A percentile compares a stretch with the other conserved stretches of the same genome.
Evolutionary conservation across 352 stramenopile genomes (phyloP).

Genomic region (Pythium aquatile): DNA sequence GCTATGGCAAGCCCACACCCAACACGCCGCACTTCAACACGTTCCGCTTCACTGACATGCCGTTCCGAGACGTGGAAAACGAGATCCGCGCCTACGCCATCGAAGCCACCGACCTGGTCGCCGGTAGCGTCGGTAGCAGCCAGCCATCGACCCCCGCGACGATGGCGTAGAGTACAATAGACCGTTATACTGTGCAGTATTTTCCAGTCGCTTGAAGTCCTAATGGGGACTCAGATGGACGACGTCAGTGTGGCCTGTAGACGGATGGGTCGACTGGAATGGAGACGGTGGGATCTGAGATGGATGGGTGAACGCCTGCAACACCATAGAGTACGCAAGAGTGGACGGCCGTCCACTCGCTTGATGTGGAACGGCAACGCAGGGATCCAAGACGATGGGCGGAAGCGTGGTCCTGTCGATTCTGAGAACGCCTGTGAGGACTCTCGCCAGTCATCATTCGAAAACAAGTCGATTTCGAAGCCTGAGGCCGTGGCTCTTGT

Average conservation of each 20-base stretch:
- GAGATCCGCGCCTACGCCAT: constrained; percentile 24
- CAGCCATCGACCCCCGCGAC: background rate
- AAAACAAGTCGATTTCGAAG: background rate
- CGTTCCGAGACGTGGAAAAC: constrained; percentile 19
- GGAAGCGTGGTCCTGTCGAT: background rate
- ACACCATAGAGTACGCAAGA: constrained; percentile 19
- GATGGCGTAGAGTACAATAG: background rate
- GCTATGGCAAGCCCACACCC: constrained; percentile 43
- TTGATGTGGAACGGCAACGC: background rate
- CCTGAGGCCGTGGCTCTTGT: background rate
- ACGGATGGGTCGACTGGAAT: background rate
- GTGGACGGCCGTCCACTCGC: constrained; percentile 12
- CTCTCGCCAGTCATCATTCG: background rate
- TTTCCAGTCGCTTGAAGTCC: no score
- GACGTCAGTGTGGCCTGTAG: background rate
- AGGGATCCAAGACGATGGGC: background rate
- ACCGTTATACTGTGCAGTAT: no score
- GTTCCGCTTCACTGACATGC: constrained; percentile 21
- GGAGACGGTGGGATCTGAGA: constrained; percentile 1
- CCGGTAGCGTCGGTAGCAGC: background rate
- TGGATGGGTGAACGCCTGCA: background rate
- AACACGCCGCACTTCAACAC: constrained; percentile 29
- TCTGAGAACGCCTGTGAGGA: background rate
- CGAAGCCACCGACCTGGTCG: constrained; percentile 23
- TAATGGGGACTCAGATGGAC: background rate